These are phyloP conservation scores for Lecanicillium sp. DNA, from an alignment of 2,329 filamentous ascomycete species.

Conservation along the genomic window DNA sequence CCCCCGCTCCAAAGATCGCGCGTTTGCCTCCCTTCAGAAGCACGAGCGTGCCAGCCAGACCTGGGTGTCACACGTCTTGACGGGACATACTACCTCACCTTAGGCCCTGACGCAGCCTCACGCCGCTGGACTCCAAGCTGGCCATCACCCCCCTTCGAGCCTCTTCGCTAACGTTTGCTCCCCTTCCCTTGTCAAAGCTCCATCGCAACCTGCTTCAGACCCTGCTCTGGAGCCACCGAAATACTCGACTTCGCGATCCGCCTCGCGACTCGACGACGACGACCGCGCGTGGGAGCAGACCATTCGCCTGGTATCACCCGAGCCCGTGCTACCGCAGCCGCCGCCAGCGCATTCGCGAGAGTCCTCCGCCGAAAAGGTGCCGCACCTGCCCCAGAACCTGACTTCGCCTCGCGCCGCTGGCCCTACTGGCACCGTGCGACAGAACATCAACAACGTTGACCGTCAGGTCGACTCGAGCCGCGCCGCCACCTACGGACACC, in stretches of 20 bases:
- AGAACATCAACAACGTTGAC: conserved; percentile 32
- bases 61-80: too few species aligned
- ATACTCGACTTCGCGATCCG: conserved; percentile 6
- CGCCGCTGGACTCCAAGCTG: neutral
- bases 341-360: conserved; percentile 7
- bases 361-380: conserved; percentile 7
- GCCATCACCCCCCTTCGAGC: too few species aligned
- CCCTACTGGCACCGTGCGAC: conserved; percentile 1
- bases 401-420: conserved; percentile 8
- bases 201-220: conserved; percentile 7
- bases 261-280: conserved; percentile 7
- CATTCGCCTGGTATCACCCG: conserved; percentile 8
- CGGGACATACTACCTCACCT: too few species aligned
- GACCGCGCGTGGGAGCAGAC: conserved; percentile 7
- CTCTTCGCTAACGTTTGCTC: too few species aligned
- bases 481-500: conserved; percentile 64
- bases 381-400: conserved; percentile 1
- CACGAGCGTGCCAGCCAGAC: too few species aligned
- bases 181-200: too few species aligned
- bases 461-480: conserved; percentile 47
- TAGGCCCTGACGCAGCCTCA: too few species aligned
- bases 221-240: conserved; percentile 4
- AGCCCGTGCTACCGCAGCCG: conserved; percentile 2
- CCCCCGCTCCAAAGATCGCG: too few species aligned
- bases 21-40: too few species aligned